Base-by-base conservation (phyloP, 805 yeast genomes). In the Candida manassasensis region DNA sequence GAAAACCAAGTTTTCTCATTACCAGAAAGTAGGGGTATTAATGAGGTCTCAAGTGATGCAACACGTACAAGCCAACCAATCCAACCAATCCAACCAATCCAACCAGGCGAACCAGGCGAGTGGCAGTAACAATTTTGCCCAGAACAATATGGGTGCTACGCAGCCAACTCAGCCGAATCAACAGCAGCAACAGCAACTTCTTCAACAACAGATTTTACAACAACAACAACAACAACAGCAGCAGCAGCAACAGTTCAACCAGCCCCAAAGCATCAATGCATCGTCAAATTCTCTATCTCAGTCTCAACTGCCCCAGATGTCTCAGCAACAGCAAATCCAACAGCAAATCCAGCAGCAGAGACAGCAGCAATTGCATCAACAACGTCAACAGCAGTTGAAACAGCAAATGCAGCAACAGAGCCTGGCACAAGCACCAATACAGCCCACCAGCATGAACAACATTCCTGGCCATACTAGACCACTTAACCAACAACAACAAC, bases 1-100 rank as follows among this genome's bases (percentile, higher is more conserved):
- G 43, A 70, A 61, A 38, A 59, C 56, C 22, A 69, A 74, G 37
- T 67, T 68, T 42, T 67, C 69, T 15, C 71, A 71, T 31, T 76
- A 71, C 45, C 73, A 71, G 39, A 67, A 68, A 37, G 67, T 71
- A 32, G 80, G 79, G 1, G 51, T 63, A 21, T 70, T 67, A 43
- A 59, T 75, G 63, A 58, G 63, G 28, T 59, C 63, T 35, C 69
- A 65, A 45, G 53, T 69, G 35, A 48, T 61, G 29, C 63, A 59
- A 29, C 62, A 54, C 45, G 61, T 57, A 4, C 48, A 43, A 14
- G 40, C 41, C 6, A 38, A 29, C 21, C 33, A 30, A 21, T 25
- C 33, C 4, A 30, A 30, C 9, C 14, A 27, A 27, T 18, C 14
- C 11, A 27, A n/a, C n/a, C n/a, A 26, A 17, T 11, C 10, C 40